These are phyloP conservation scores for Rubroshorea leprosula DNA, from an alignment of 345 rosid genomes.

Conservation along the genomic window DNA sequence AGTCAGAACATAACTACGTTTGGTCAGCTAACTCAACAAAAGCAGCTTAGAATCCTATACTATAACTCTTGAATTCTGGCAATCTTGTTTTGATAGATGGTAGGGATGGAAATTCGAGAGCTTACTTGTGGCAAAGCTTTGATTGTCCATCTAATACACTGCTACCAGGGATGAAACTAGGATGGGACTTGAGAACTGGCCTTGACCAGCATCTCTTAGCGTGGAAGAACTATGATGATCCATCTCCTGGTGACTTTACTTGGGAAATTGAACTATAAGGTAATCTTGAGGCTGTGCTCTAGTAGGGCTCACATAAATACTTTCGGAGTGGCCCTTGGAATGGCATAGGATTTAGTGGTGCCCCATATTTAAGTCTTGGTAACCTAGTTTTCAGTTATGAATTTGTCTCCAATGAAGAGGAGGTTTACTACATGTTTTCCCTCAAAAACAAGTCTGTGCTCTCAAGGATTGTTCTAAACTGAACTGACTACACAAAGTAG, in stretches of 20 bases:
- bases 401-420: too few species aligned
- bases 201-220: neutral
- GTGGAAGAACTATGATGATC: constrained; percentile 14
- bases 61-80: constrained; percentile 6
- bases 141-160: too few species aligned
- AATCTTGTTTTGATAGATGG: too few species aligned
- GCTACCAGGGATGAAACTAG: too few species aligned
- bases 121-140: too few species aligned
- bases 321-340: constrained; percentile 41
- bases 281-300: constrained; percentile 6
- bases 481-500: too few species aligned
- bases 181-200: too few species aligned
- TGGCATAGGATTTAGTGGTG: constrained; percentile 36
- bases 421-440: too few species aligned
- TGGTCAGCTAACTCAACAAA: constrained; percentile 7
- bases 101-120: too few species aligned
- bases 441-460: too few species aligned
- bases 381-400: neutral
- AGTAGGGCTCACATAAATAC: constrained; percentile 6
- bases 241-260: constrained; percentile 13
- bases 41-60: neutral
- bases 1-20: neutral
- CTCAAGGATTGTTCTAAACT: too few species aligned
- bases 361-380: neutral
- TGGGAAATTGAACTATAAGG: neutral